These are phyloP conservation scores for Xerocomus potaroensis DNA, from an alignment of 768 basidiomycete species.

Conservation along the genomic window DNA sequence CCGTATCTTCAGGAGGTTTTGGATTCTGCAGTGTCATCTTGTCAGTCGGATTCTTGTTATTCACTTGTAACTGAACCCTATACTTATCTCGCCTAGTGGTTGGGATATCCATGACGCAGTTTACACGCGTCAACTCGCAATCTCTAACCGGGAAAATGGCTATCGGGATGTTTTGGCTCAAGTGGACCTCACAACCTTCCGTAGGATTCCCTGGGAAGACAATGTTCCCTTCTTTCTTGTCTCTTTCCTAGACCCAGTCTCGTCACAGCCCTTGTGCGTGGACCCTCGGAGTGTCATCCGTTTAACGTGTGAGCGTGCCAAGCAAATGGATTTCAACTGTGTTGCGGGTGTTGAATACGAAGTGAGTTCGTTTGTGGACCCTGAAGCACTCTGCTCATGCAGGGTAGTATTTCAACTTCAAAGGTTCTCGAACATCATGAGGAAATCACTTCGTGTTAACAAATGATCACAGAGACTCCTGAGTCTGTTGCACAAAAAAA, in stretches of 20 bases:
- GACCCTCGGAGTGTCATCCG: conserved; percentile 85
- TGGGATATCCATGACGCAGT: conserved; percentile 92
- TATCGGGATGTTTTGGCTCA: conserved; percentile 84
- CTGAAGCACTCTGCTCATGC: conserved; percentile 3
- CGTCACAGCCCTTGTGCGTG: conserved; percentile 67
- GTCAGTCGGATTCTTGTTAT: conserved; percentile 39
- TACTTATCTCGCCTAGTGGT: conserved; percentile 43
- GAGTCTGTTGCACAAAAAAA: conserved; percentile 71
- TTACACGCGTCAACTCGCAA: conserved; percentile 80
- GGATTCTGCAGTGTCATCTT: conserved; percentile 94
- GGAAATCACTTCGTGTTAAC: background rate
- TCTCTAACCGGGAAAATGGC: conserved; percentile 90
- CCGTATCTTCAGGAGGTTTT: conserved; percentile 76
- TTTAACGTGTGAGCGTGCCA: conserved; percentile 49
- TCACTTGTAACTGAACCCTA: background rate
- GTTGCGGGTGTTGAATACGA: conserved; percentile 93
- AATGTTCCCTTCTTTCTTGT: conserved; percentile 92
- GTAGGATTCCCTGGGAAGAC: conserved; percentile 89
- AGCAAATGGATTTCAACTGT: conserved; percentile 51
- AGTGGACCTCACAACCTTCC: conserved; percentile 84
- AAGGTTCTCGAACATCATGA: conserved; percentile 46
- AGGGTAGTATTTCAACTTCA: conserved; percentile 81
- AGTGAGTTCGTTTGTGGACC: conserved; percentile 37
- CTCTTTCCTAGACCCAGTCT: conserved; percentile 86
- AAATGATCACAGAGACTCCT: conserved; percentile 64